Evolutionary conservation across 2,329 filamentous ascomycete species (phyloP).

Genomic region (Didymella arachidicola): DNA sequence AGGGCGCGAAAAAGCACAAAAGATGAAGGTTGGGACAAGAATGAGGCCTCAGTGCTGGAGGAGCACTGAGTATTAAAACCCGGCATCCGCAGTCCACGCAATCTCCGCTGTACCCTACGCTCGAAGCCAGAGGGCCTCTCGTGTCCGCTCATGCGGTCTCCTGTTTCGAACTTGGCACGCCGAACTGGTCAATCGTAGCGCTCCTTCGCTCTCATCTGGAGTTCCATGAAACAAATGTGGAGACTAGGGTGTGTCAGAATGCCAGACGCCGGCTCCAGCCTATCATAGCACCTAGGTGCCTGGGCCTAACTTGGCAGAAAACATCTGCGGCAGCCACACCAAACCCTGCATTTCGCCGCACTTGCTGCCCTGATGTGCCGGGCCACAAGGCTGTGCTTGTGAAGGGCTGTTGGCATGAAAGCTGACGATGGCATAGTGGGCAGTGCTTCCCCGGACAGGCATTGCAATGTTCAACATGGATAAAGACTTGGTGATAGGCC

Average conservation of each 20-base stretch:
- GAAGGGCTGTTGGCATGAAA: conserved; percentile 16
- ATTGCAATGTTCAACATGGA: background rate
- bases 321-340: conserved; percentile 41
- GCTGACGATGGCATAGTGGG: conserved; percentile 3
- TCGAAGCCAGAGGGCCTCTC: conserved; percentile 33
- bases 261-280: conserved; percentile 27
- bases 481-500: background rate
- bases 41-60: conserved; percentile 27
- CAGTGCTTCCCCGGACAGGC: conserved; percentile 12
- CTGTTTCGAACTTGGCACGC: conserved; percentile 33
- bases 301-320: conserved; percentile 28
- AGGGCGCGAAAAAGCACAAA: conserved; percentile 32
- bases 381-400: conserved; percentile 30
- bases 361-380: conserved; percentile 19
- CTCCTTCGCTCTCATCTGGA: conserved; percentile 34
- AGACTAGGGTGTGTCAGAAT: conserved; percentile 46
- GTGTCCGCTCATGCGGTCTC: conserved; percentile 28
- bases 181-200: conserved; percentile 36
- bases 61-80: conserved; percentile 39
- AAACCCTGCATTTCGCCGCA: conserved; percentile 34
- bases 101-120: conserved; percentile 37
- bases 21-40: conserved; percentile 40
- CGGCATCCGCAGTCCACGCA: conserved; percentile 32
- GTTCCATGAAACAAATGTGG: conserved; percentile 48
- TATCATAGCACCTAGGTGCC: conserved; percentile 25